Base-by-base conservation (phyloP, 768 basidiomycete genomes). In the Flagelloscypha sp. region DNA sequence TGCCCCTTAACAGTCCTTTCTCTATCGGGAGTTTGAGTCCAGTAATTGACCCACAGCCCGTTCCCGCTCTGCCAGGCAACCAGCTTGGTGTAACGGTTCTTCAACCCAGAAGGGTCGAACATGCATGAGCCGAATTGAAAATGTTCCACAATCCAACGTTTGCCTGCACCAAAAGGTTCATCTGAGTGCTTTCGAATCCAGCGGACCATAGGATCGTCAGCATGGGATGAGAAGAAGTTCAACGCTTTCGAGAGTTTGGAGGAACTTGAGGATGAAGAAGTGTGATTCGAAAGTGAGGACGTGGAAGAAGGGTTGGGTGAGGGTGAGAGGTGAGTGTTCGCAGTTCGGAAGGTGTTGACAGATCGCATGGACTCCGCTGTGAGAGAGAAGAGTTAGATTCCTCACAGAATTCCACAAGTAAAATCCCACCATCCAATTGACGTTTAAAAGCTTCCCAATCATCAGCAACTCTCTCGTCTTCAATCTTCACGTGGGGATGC, bases 51-150 rank as follows among this genome's bases (percentile, higher is more conserved):
- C 76, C 75, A 77, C 23, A 66, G 28, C 3, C 70, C 70, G 12
- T 42, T 27, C n/a, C n/a, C n/a, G n/a, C 65, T 62, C 23, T 57
- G 45, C 74, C 76, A 76, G 0, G 43, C 51, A 5, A 70, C 65
- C 12, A 79, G 54, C 9, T 43, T 51, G 8, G 52, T 44, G 45
- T 77, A 79, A n/a, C 76, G 66, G 5, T 58, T 54, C 33, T 61
- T 62, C 27, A 79, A 52, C 1, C 65, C 70, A 5, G 46, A 46
- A 0, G 72, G 71, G 42, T 77, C 74, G 46, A 77, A 74, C 70
- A 77, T 72, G 47, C 65, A 69, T 5, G 57, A 54, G 4, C 74
- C 73, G 41, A 77, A 77, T 48, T 79, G 74, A 41, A 73, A 72
- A 25, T 61, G 64, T 46, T 77, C 74, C 17, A 69, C 45, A 24